A percentile compares a stretch with the other conserved stretches of the same genome.
Evolutionary conservation across 306 rosid genomes (phyloP).

Genomic region (Dryas alaskensis): DNA sequence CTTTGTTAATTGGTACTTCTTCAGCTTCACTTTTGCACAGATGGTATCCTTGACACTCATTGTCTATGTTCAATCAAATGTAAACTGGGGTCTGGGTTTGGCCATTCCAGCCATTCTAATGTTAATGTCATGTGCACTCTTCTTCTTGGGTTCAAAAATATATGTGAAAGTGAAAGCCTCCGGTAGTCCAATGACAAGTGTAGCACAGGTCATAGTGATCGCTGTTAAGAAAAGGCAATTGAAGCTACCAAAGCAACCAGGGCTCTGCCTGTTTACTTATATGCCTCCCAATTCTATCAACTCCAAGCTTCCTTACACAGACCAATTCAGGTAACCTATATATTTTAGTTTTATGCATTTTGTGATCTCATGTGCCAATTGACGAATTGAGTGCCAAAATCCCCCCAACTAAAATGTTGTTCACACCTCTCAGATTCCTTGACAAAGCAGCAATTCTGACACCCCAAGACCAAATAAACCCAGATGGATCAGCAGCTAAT

Average conservation of each 20-base stretch:
- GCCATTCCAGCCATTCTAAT: constrained; percentile 75
- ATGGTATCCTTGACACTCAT: constrained; percentile 61
- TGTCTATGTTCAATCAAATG: constrained; percentile 69
- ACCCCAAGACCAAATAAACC: constrained; percentile 42
- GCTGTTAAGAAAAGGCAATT: constrained; percentile 57
- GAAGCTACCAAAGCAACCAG: constrained; percentile 46
- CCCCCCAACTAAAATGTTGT: background rate
- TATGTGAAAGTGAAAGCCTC: constrained; percentile 73
- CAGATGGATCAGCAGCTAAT: constrained; percentile 65
- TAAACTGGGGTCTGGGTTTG: constrained; percentile 78
- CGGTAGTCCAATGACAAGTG: constrained; percentile 79
- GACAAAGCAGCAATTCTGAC: constrained; percentile 77
- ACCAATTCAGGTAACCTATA: constrained; percentile 64
- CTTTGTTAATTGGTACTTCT: constrained; percentile 90
- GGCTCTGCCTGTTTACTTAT: constrained; percentile 54
- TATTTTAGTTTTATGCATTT: background rate
- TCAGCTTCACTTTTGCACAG: constrained; percentile 67
- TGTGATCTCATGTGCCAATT: background rate
- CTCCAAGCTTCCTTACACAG: constrained; percentile 57
- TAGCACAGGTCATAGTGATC: constrained; percentile 63
- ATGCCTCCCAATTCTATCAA: constrained; percentile 52
- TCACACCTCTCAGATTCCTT: constrained; percentile 39
- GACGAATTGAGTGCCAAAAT: background rate
- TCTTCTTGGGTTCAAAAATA: constrained; percentile 61
- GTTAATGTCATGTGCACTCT: constrained; percentile 56